phyloP scores from a whole-genome alignment of 2,329 filamentous ascomycete species.

The Aureobasidium sp. region DNA sequence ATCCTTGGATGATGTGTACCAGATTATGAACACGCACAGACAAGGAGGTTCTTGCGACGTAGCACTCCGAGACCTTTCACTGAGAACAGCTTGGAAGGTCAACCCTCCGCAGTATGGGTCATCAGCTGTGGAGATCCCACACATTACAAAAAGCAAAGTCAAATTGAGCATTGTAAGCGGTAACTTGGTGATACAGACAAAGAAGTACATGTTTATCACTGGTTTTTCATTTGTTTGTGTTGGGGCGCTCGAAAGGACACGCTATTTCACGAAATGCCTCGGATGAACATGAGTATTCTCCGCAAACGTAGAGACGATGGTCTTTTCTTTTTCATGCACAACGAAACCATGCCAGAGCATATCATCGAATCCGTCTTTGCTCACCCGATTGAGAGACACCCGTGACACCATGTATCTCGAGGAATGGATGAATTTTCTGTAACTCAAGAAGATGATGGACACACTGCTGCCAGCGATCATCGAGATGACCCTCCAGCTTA shows the following conservation, averaged over 20 bases:
- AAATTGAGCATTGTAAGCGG: background rate
- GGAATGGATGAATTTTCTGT: background rate
- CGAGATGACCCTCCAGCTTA: background rate
- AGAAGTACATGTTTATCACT: background rate
- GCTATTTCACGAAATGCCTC: background rate
- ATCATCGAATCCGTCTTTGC: background rate
- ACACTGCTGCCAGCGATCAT: background rate
- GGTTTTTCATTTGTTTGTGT: background rate
- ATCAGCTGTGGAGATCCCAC: background rate
- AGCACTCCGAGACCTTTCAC: background rate
- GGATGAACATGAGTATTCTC: no score
- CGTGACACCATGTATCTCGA: background rate
- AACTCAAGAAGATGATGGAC: background rate
- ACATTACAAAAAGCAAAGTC: background rate
- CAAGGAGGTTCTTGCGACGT: background rate
- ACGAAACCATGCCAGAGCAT: background rate
- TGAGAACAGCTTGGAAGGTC: background rate
- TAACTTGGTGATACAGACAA: background rate
- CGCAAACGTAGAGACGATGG: background rate
- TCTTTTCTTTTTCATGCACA: background rate
- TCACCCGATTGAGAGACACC: background rate
- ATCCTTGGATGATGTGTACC: background rate
- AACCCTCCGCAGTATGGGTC: background rate
- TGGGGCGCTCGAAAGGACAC: background rate
- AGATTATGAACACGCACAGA: background rate